A percentile compares a stretch with the other conserved stretches of the same genome.
phyloP scores from a whole-genome alignment of 306 rosid genomes.

The Ochetophila trinervis region DNA sequence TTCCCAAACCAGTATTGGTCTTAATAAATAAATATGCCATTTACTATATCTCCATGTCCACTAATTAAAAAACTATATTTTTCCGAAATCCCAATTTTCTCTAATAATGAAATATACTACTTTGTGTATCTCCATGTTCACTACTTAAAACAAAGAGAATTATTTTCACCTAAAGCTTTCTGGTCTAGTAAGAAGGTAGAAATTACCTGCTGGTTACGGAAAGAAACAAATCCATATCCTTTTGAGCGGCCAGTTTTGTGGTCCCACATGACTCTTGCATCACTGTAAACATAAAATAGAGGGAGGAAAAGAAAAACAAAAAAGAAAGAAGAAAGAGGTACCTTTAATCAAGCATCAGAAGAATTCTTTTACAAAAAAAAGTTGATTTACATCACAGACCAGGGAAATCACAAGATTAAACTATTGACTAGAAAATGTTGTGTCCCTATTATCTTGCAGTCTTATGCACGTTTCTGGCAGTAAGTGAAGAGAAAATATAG shows the following conservation, averaged over 20 bases:
- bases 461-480: slow-evolving; percentile 19
- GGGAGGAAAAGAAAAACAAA: slow-evolving; percentile 4
- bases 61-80: neutral
- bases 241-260: slow-evolving; percentile 84
- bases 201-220: slow-evolving; percentile 69
- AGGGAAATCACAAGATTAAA: neutral
- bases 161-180: slow-evolving; percentile 15
- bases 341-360: slow-evolving; percentile 27
- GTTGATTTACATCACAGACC: slow-evolving; percentile 5
- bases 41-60: neutral
- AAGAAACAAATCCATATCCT: slow-evolving; percentile 88
- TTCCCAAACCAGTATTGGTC: no score
- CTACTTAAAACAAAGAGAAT: neutral
- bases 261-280: slow-evolving; percentile 96
- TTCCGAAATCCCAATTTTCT: neutral
- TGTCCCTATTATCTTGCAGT: slow-evolving; percentile 29
- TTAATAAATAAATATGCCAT: no score
- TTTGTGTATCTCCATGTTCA: no score
- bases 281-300: slow-evolving; percentile 37
- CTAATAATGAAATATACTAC: no score
- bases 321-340: slow-evolving; percentile 17
- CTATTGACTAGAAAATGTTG: neutral
- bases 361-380: neutral
- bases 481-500: slow-evolving; percentile 17
- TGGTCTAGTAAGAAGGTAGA: slow-evolving; percentile 12